Conservation (phyloP, 331 rosid genomes). For the Prunus yedoensis region DNA sequence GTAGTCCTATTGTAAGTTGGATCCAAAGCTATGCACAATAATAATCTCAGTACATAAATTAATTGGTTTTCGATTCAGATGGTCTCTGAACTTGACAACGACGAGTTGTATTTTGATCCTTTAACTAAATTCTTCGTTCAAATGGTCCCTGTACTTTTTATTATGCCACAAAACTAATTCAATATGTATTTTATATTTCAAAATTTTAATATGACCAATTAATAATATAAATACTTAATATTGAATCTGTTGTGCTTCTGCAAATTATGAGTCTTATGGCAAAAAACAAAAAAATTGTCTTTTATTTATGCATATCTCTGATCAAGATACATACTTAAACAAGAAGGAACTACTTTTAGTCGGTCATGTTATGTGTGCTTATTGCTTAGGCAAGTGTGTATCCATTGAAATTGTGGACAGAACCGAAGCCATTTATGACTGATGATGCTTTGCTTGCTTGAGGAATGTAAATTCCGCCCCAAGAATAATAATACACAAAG, state of each 20-base stretch:
- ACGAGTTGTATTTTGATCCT: too few relatives aligned
- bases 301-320: background rate
- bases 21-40: background rate
- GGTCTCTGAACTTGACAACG: too few relatives aligned
- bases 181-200: background rate
- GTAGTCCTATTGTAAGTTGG: background rate
- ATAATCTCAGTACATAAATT: too few relatives aligned
- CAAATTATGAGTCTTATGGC: too few relatives aligned
- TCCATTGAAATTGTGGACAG: slow-evolving; percentile 5
- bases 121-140: too few relatives aligned
- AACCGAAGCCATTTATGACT: background rate
- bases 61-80: too few relatives aligned
- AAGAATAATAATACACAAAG: slow-evolving; percentile 3
- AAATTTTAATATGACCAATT: too few relatives aligned
- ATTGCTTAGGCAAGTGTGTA: background rate
- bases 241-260: too few relatives aligned
- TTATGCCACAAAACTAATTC: background rate
- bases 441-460: background rate
- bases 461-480: background rate
- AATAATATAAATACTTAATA: too few relatives aligned
- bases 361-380: slow-evolving; percentile 1
- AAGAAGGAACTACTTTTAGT: background rate
- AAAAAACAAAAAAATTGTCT: background rate
- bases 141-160: too few relatives aligned
- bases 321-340: background rate